Conservation (phyloP, 2,329 filamentous ascomycete species). For the Pestalotiopsis sp. region DNA sequence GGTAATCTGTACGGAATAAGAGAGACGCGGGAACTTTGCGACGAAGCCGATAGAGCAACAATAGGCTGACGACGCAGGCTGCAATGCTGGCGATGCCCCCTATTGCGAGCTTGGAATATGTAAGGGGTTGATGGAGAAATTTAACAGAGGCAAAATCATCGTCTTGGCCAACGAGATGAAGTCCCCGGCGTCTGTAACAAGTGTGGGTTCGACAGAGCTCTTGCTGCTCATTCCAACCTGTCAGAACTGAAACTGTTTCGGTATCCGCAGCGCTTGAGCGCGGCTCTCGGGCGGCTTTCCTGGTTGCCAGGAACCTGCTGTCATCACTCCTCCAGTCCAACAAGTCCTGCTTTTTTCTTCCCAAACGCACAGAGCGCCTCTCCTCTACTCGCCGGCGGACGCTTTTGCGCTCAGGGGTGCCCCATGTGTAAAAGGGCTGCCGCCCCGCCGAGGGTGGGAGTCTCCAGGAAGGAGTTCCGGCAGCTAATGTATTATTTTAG, state of each 20-base stretch:
- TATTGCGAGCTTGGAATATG: neutral
- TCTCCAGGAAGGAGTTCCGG: neutral
- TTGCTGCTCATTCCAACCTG: neutral
- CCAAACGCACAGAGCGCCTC: neutral
- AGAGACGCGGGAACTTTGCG: neutral
- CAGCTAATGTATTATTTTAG: neutral
- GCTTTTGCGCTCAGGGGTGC: neutral
- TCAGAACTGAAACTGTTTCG: slow-evolving; percentile 8
- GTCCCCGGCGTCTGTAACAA: neutral
- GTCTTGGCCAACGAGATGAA: neutral
- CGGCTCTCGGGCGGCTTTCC: slow-evolving; percentile 7
- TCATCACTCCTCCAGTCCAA: neutral
- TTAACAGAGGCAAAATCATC: neutral
- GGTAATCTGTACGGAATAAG: neutral
- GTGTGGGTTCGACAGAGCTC: neutral
- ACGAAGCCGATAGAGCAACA: neutral
- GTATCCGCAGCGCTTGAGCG: slow-evolving; percentile 3
- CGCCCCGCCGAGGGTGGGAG: neutral
- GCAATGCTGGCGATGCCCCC: neutral
- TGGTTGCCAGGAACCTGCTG: too few relatives aligned
- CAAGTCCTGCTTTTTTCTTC: too few relatives aligned
- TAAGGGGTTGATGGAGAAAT: neutral
- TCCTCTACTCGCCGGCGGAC: neutral
- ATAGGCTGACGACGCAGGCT: neutral
- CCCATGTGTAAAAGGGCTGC: neutral